Conservation (phyloP, 148 eudicot species). For the Drosera capensis region DNA sequence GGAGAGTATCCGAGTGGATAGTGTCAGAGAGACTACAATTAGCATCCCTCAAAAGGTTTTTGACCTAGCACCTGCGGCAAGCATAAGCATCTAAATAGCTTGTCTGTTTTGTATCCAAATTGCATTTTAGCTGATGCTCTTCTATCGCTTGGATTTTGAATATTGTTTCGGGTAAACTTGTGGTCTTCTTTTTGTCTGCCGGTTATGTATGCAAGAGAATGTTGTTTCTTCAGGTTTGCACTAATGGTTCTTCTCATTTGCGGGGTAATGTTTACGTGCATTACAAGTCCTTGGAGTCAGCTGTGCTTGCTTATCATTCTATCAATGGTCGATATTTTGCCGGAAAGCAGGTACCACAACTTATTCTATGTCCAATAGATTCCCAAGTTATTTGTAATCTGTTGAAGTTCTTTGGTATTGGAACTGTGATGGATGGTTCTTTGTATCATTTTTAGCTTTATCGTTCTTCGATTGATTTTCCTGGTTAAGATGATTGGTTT, state of each 20-base stretch:
- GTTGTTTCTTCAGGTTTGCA: slow-evolving; percentile 58
- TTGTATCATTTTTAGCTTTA: too few relatives aligned
- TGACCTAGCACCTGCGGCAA: too few relatives aligned
- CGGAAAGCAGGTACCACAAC: slow-evolving; percentile 66
- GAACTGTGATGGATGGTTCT: neutral
- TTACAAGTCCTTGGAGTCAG: slow-evolving; percentile 66
- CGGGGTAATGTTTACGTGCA: slow-evolving; percentile 96
- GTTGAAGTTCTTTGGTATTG: neutral
- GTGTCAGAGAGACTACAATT: too few relatives aligned
- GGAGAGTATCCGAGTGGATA: too few relatives aligned
- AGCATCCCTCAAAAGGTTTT: too few relatives aligned
- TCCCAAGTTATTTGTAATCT: neutral
- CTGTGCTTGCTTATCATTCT: slow-evolving; percentile 60
- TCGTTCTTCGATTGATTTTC: too few relatives aligned
- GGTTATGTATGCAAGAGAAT: neutral
- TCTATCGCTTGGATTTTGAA: too few relatives aligned
- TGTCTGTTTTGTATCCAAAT: too few relatives aligned
- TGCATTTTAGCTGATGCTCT: too few relatives aligned
- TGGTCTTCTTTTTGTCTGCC: neutral
- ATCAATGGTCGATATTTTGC: slow-evolving; percentile 89
- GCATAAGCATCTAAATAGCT: too few relatives aligned
- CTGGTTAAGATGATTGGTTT: too few relatives aligned
- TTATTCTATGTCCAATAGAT: neutral
- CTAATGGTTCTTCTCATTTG: slow-evolving; percentile 72
- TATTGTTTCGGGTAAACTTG: too few relatives aligned